A percentile compares a stretch with the other conserved stretches of the same genome.
phyloP scores from a whole-genome alignment of 1,284 basidiomycete species.

The Salmacisia buchloeana region DNA sequence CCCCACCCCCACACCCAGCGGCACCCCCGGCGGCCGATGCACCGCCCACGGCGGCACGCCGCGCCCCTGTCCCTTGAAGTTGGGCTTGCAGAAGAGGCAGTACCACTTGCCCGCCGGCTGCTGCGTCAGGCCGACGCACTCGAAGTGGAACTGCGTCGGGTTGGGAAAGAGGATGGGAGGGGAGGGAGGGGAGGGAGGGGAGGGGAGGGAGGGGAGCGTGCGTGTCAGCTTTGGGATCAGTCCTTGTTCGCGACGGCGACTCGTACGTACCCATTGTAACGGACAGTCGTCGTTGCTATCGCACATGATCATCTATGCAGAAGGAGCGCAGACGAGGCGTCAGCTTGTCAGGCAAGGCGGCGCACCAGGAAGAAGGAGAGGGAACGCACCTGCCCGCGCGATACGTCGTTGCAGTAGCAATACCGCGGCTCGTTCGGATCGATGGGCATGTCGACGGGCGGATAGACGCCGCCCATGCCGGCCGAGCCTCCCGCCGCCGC shows the following conservation, averaged over 20 bases:
- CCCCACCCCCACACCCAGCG: neutral
- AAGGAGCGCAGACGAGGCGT: neutral
- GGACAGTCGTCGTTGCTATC: conserved; percentile 57
- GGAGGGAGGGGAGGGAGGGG: neutral
- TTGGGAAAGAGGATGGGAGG: neutral
- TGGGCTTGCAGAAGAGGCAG: conserved; percentile 45
- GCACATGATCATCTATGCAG: conserved; percentile 34
- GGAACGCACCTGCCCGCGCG: conserved; percentile 52
- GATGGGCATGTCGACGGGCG: too few species aligned
- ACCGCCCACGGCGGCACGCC: conserved; percentile 21
- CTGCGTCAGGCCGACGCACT: conserved; percentile 39
- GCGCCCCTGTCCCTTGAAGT: conserved; percentile 37
- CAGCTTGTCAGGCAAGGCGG: neutral
- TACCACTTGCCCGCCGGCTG: conserved; percentile 36
- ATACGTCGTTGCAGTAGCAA: conserved; percentile 56
- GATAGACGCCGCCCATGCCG: too few species aligned
- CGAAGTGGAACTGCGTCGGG: conserved; percentile 37
- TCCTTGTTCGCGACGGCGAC: neutral
- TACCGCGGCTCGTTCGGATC: too few species aligned
- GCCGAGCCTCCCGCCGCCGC: too few species aligned
- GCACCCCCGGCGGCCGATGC: neutral
- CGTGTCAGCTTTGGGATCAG: neutral
- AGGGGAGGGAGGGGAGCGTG: neutral
- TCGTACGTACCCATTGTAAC: conserved; percentile 50
- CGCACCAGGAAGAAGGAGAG: conserved; percentile 8